Evolutionary conservation across 208 protist species (phyloP).

Genomic region (Blastocrithidia nonstop): DNA sequence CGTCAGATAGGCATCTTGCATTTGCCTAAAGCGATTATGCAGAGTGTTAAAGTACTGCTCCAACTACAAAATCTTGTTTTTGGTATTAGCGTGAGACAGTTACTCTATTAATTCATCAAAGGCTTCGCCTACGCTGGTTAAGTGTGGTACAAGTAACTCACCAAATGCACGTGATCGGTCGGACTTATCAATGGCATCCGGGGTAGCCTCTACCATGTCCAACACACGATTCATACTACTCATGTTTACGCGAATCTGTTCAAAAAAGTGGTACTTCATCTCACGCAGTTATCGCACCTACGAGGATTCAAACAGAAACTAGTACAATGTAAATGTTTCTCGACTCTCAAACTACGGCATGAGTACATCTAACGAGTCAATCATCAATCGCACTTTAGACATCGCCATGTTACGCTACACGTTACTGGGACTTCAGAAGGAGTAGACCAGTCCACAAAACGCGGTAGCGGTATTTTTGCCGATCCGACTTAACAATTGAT

Average conservation of each 20-base stretch:
- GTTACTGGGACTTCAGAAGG: conserved; percentile 76
- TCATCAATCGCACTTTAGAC: conserved; percentile 65
- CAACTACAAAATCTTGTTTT: conserved; percentile 18
- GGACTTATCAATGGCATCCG: conserved; percentile 53
- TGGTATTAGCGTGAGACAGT: conserved; percentile 31
- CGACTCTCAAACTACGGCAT: conserved; percentile 35
- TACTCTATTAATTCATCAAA: conserved; percentile 50
- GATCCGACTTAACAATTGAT: conserved; percentile 25
- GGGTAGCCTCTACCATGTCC: conserved; percentile 59
- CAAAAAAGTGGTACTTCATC: conserved; percentile 46
- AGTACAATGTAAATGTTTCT: conserved; percentile 60
- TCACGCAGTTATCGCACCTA: conserved; percentile 45
- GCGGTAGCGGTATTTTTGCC: conserved; percentile 44
- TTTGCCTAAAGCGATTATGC: conserved; percentile 20
- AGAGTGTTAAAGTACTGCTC: conserved; percentile 21
- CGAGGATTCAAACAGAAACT: conserved; percentile 66
- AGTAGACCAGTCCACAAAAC: conserved; percentile 53
- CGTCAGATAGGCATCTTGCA: conserved; percentile 44
- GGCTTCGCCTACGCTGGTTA: conserved; percentile 26
- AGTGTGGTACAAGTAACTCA: conserved; percentile 27
- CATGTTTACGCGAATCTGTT: conserved; percentile 56
- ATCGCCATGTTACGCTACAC: conserved; percentile 75
- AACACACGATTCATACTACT: conserved; percentile 65
- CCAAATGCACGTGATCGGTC: conserved; percentile 54
- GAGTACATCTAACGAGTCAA: conserved; percentile 36